Evolutionary conservation across 768 basidiomycete genomes (phyloP).

Genomic region (Pulveroboletus sp.): DNA sequence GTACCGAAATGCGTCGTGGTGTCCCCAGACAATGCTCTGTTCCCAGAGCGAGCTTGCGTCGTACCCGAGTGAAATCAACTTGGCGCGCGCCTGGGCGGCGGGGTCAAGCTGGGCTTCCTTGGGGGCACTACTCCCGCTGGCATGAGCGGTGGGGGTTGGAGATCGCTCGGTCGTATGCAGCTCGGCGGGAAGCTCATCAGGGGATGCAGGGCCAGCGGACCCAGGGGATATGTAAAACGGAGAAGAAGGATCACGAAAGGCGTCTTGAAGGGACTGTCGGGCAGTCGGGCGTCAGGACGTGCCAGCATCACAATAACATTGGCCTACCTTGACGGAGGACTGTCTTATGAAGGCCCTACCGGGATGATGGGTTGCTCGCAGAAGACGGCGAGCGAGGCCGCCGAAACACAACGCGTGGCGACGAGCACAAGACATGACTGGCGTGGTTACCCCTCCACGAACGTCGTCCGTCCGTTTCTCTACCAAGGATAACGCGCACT

Average conservation of each 20-base stretch:
- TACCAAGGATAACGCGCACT: too few relatives aligned
- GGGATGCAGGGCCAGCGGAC: conserved; percentile 52
- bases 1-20: conserved; percentile 74
- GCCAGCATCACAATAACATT: background rate
- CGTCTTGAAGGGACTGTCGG: conserved; percentile 53
- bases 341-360: conserved; percentile 17
- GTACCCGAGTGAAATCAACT: conserved; percentile 46
- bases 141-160: conserved; percentile 1
- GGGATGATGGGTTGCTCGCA: background rate
- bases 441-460: background rate
- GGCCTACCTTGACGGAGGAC: conserved; percentile 25
- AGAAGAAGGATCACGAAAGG: conserved; percentile 58
- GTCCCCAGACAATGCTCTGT: conserved; percentile 74
- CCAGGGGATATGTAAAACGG: conserved; percentile 65
- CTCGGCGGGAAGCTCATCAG: conserved; percentile 37
- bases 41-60: conserved; percentile 72
- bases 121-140: background rate
- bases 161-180: background rate
- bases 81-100: conserved; percentile 37
- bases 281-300: background rate
- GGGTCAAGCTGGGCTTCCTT: conserved; percentile 1
- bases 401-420: background rate
- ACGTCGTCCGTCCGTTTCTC: background rate
- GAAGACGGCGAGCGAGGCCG: conserved; percentile 1
- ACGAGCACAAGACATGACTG: conserved; percentile 5